Evolutionary conservation across 805 yeast genomes (phyloP), one percentile per base, ranked within the genome.

Genomic region (Yarrowia keelungensis): DNA sequence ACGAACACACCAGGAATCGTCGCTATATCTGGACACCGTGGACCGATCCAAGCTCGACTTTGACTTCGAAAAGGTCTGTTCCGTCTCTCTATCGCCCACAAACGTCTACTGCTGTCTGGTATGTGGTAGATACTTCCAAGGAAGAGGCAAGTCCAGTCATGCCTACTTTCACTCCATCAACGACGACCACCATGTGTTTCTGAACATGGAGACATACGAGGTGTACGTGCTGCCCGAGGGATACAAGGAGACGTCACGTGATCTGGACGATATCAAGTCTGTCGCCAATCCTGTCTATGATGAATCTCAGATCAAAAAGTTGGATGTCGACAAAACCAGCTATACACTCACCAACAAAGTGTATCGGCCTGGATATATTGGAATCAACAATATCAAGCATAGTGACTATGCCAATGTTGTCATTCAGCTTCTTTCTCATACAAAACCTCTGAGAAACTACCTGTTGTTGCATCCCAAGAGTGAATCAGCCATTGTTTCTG

Each of bases 71-170:
- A 87, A 86, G 73, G 76, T 85, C 1, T 91, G 97, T 76, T 81
- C 86, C 51, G 84, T 88, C 0, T 84, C 92, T 0, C 79, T 90
- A 26, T 82, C 91, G 0, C 83, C 80, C 46, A 79, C 83, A 22
- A 88, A 89, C 73, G 84, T 90, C 0, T 89, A 90, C 73, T 86
- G 90, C 41, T 91, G 97, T 74, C 77, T 91, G 22, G 83, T 82
- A 0, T 91, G 97, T 77, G 94, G 93, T 42, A 87, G 84, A 73
- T 91, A 86, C 76, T 83, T 86, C 67, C 88, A 87, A 72, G 97
- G 97, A 0, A 81, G 92, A 32, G 84, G 86, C 1, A 79, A 77
- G 69, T 75, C 83, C n/a, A 85, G 93, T 0, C 87, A 87, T 26
- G 92, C 93, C 0, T 89, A 86, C 73, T 74, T 80, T 15, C 97